Base-by-base conservation (phyloP, 257 asterid genomes). In the Primulina huaijiensis region DNA sequence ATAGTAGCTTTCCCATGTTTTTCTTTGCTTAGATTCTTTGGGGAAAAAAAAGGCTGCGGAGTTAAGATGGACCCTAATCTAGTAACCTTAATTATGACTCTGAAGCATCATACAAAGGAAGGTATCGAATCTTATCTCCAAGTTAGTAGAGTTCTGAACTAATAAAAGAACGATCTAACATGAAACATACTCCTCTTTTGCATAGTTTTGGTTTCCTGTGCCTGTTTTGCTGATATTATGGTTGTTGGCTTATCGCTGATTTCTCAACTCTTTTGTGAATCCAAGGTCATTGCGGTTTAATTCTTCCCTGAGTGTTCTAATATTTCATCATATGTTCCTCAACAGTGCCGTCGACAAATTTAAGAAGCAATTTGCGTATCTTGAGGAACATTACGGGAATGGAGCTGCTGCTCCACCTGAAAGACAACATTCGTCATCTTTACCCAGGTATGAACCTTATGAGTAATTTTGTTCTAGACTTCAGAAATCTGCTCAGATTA, bases 341-440 rank as follows among this genome's bases (percentile, higher is more conserved):
- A n/a, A 2, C 88, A 94, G 99, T 80, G 99, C 97, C 10, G 97
- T 94, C 3, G 99, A 91, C 83, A 94, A 94, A 77, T 94, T 94
- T 70, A 91, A 94, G 90, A 89, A 91, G 80, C 97, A 94, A 69
- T 94, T 94, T 76, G 97, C 99, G 0, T 85, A 80, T 80, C 97
- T 88, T 62, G 99, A 94, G 80, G 99, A 94, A 81, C 95, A 84
- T 62, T 94, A 85, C 46, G 89, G 91, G 67, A 90, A 85, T 40
- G 96, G 96, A 29, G 86, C 80, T 27, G 84, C 83, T 72, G 89
- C 95, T 75, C 92, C 93, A 33, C 96, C 89, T 17, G 99, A 94
- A 87, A 89, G 99, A 77, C 96, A 94, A 70, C 97, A 89, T 69
- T 87, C 99, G 5, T 94, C 99, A 53, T 94, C 99, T 70, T 81